These are phyloP conservation scores for Juncus effusus DNA, from an alignment of 176 grass and related monocot genomes.

Conservation along the genomic window DNA sequence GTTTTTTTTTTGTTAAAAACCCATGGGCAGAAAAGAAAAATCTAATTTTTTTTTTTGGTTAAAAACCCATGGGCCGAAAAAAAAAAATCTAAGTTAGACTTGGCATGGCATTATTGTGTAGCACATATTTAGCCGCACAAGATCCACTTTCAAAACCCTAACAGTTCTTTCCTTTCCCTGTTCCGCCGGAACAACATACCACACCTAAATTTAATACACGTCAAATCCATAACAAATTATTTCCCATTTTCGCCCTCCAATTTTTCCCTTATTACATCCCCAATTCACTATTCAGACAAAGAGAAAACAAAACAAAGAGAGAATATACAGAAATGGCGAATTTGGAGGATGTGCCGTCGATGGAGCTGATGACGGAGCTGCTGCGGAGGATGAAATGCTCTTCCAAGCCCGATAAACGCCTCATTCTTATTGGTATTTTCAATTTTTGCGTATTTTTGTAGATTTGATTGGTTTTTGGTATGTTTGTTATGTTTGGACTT, in stretches of 20 bases:
- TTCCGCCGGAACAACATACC: slow-evolving; percentile 24
- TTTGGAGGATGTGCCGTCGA: slow-evolving; percentile 81
- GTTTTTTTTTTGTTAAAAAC: too few species aligned
- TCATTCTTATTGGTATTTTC: slow-evolving; percentile 73
- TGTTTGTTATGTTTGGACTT: too few species aligned
- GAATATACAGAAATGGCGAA: slow-evolving; percentile 44
- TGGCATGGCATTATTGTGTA: too few species aligned
- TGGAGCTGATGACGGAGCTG: slow-evolving; percentile 93
- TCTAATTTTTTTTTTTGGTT: too few species aligned
- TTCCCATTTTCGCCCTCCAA: too few species aligned
- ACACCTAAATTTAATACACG: neutral
- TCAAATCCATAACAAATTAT: too few species aligned
- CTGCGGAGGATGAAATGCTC: slow-evolving; percentile 89
- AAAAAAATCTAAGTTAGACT: too few species aligned
- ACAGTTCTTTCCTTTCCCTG: neutral
- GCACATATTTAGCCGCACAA: neutral
- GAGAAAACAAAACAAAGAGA: neutral
- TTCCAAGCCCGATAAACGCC: slow-evolving; percentile 89
- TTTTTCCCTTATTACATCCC: too few species aligned
- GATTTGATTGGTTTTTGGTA: slow-evolving; percentile 13
- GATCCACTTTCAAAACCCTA: slow-evolving; percentile 16
- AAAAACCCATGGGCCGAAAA: too few species aligned
- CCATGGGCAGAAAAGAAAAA: too few species aligned
- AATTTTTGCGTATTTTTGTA: neutral
- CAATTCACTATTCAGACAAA: too few species aligned